Evolutionary conservation across 768 basidiomycete species (phyloP).

Genomic region (Boletus insuetus): DNA sequence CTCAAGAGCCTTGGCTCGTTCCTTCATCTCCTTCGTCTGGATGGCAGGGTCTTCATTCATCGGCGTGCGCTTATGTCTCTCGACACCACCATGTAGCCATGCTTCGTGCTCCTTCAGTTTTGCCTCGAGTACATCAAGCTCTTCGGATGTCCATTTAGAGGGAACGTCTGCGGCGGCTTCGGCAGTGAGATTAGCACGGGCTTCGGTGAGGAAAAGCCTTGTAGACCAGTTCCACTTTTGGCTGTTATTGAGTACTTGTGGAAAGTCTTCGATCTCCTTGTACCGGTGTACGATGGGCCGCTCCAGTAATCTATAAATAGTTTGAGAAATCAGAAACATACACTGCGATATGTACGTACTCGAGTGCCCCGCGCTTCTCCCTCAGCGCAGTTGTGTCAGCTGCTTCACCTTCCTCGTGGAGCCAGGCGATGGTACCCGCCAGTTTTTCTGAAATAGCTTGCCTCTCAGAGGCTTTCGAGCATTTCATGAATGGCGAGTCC

Average conservation of each 20-base stretch:
- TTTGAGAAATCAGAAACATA: constrained; percentile 1
- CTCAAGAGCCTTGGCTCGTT: constrained; percentile 77
- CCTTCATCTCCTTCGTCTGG: constrained; percentile 81
- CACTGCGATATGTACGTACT: constrained; percentile 51
- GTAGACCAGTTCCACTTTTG: constrained; percentile 90
- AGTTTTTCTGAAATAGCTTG: constrained; percentile 61
- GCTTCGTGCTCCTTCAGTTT: constrained; percentile 73
- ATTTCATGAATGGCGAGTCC: constrained; percentile 79
- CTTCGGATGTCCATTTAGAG: constrained; percentile 83
- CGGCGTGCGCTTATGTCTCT: constrained; percentile 75
- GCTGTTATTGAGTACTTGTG: constrained; percentile 74
- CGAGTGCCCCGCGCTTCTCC: constrained; percentile 73
- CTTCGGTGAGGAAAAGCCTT: constrained; percentile 81
- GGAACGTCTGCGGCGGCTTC: constrained; percentile 59
- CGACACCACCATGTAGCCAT: constrained; percentile 82
- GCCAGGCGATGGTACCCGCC: constrained; percentile 77
- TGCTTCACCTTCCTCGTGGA: constrained; percentile 77
- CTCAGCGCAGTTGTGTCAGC: constrained; percentile 76
- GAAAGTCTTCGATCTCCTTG: constrained; percentile 85
- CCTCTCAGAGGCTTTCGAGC: constrained; percentile 73
- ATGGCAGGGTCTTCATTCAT: constrained; percentile 84
- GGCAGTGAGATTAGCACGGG: constrained; percentile 66
- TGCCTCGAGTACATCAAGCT: constrained; percentile 76
- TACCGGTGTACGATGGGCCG: constrained; percentile 83
- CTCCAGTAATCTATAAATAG: constrained; percentile 60